phyloP scores from a whole-genome alignment of 2,329 filamentous ascomycete species.

The Diaporthe helianthi region DNA sequence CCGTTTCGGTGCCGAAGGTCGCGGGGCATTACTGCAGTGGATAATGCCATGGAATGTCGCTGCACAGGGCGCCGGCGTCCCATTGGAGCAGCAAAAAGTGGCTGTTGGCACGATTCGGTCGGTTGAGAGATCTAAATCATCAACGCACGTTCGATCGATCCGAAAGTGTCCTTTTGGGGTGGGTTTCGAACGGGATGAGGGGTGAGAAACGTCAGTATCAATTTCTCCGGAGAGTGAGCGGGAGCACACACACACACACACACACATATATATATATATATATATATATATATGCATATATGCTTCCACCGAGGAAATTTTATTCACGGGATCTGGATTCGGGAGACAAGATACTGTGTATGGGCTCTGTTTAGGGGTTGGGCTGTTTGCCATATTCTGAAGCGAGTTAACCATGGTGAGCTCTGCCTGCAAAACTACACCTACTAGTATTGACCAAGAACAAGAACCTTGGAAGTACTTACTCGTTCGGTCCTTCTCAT shows the following conservation, averaged over 20 bases:
- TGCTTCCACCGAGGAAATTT: background rate
- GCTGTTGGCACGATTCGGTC: background rate
- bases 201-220: background rate
- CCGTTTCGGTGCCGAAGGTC: slow-evolving; percentile 2
- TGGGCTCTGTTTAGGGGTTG: background rate
- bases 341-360: slow-evolving; percentile 1
- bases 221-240: background rate
- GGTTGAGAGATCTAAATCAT: too few species aligned
- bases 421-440: background rate
- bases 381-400: slow-evolving; percentile 2
- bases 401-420: slow-evolving; percentile 5
- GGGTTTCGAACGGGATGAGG: background rate
- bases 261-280: too few species aligned
- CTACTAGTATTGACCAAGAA: too few species aligned
- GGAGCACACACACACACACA: too few species aligned
- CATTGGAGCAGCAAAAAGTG: background rate
- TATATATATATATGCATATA: too few species aligned
- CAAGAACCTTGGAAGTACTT: background rate
- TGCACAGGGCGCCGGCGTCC: background rate
- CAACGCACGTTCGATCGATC: background rate
- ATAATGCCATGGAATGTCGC: background rate
- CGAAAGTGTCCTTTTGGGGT: too few species aligned
- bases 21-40: slow-evolving; percentile 15
- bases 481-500: background rate
- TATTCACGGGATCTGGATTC: background rate